Percentiles rank a stretch among this genome's conserved stretches.
Conservation (phyloP, 768 basidiomycete species). For the Termitomyces sp. region DNA sequence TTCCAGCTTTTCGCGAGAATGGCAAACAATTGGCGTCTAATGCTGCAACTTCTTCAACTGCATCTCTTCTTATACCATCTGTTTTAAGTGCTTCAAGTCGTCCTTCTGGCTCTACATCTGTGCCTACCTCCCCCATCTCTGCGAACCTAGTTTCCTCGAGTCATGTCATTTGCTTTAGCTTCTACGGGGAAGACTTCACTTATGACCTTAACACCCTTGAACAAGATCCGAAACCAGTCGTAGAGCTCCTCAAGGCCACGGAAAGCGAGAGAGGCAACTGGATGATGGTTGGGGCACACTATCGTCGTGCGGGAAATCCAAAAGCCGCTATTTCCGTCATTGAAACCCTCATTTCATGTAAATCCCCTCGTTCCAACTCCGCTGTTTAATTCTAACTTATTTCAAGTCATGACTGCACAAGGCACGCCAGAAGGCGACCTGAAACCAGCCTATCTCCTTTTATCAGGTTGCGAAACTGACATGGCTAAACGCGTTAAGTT, state of each 20-base stretch:
- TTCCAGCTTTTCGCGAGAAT: conserved; percentile 1
- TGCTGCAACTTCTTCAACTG: conserved; percentile 2
- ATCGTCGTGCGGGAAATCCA: conserved; percentile 47
- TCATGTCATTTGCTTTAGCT: conserved; percentile 26
- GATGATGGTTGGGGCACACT: conserved; percentile 52
- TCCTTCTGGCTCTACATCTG: background rate
- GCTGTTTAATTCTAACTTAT: conserved; percentile 5
- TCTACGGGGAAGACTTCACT: conserved; percentile 36
- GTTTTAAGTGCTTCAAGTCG: background rate
- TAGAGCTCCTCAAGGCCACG: conserved; percentile 40
- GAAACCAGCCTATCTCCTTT: conserved; percentile 48
- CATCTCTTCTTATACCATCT: background rate
- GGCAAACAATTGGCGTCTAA: conserved; percentile 4
- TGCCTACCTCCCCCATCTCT: background rate
- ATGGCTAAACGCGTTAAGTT: conserved; percentile 30
- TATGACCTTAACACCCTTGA: conserved; percentile 41
- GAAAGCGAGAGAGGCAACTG: conserved; percentile 48
- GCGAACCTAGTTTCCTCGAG: background rate
- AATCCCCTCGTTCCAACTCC: background rate
- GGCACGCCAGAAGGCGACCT: conserved; percentile 33
- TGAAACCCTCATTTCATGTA: conserved; percentile 46
- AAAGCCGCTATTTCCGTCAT: conserved; percentile 40
- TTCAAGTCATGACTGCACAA: conserved; percentile 36
- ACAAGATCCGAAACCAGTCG: conserved; percentile 40
- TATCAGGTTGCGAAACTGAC: conserved; percentile 53